These are phyloP conservation scores for Conringia planisiliqua DNA, from an alignment of 345 rosid species.

Conservation along the genomic window DNA sequence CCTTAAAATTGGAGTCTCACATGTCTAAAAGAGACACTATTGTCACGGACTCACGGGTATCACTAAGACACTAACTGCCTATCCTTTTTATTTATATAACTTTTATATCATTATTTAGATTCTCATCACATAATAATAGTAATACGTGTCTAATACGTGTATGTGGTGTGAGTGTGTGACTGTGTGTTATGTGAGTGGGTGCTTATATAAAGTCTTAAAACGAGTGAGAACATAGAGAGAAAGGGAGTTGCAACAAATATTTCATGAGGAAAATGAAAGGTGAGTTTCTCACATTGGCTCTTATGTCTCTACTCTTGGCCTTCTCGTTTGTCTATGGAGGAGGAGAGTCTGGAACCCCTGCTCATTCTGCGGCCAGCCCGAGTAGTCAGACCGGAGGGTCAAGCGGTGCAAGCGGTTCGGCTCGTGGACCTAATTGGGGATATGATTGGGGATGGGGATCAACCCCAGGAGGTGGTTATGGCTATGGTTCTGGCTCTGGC, in stretches of 20 bases:
- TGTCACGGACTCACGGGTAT: constrained; percentile 25
- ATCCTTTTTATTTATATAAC: background rate
- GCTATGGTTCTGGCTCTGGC: constrained; percentile 84
- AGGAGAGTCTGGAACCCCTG: constrained; percentile 7
- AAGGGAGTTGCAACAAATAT: background rate
- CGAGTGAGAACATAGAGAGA: constrained; percentile 14
- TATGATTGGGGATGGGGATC: constrained; percentile 91
- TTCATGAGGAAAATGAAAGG: constrained; percentile 23
- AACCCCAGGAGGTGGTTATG: constrained; percentile 71
- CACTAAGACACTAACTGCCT: constrained; percentile 10
- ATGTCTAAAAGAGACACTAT: constrained; percentile 21
- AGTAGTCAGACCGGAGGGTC: constrained; percentile 10
- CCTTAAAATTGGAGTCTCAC: constrained; percentile 27
- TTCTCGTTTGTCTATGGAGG: constrained; percentile 29
- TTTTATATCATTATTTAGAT: background rate
- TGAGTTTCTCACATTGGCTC: constrained; percentile 8
- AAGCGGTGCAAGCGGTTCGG: constrained; percentile 47
- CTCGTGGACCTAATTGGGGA: constrained; percentile 75
- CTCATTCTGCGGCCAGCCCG: constrained; percentile 12
- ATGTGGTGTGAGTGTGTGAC: background rate
- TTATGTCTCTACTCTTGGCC: constrained; percentile 10
- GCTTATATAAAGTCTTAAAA: constrained; percentile 23
- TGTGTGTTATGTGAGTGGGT: background rate
- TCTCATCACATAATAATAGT: constrained; percentile 17
- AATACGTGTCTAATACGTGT: constrained; percentile 28